A percentile compares a stretch with the other conserved stretches of the same genome.
Evolutionary conservation across 306 rosid genomes (phyloP).

Genomic region (Cucumis sativus): Cucumber_9930_V3 NC_026656.2:4331501-4332000

Average conservation of each 20-base stretch:
- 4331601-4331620: slow-evolving; percentile 6
- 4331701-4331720: slow-evolving; percentile 40
- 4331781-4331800: no score
- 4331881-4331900: no score
- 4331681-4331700: slow-evolving; percentile 25
- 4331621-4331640: slow-evolving; percentile 23
- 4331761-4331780: no score
- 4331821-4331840: no score
- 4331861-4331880: no score
- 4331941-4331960: slow-evolving; percentile 32
- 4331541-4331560: no score
- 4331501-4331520: slow-evolving; percentile 14
- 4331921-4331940: slow-evolving; percentile 20
- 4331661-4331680: slow-evolving; percentile 25
- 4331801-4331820: no score
- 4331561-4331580: background rate
- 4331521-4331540: background rate
- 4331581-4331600: background rate
- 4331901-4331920: no score
- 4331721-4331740: slow-evolving; percentile 24
- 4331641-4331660: slow-evolving; percentile 20
- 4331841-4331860: no score
- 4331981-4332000: slow-evolving; percentile 25
- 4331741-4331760: background rate
- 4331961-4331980: slow-evolving; percentile 25